phyloP scores from a whole-genome alignment of 805 yeast species.

The Metschnikowia continentalis region DNA sequence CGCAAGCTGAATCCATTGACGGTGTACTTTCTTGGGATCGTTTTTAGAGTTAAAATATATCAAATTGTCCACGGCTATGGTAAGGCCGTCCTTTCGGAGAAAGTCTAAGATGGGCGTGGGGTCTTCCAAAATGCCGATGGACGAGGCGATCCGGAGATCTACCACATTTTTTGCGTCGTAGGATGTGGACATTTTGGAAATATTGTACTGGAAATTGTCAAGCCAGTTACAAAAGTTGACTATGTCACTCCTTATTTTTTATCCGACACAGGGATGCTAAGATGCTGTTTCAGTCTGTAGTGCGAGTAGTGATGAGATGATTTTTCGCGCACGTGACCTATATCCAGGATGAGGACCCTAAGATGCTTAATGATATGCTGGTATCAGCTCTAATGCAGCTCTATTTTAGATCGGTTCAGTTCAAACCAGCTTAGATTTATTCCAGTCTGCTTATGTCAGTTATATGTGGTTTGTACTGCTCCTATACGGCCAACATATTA shows the following conservation, averaged over 20 bases:
- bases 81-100: constrained; percentile 25
- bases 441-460: too few relatives aligned
- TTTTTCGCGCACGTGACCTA: constrained; percentile 3
- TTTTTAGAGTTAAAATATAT: constrained; percentile 42
- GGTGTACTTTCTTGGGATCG: constrained; percentile 49
- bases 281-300: neutral
- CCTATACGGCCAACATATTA: too few relatives aligned
- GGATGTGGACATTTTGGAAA: neutral
- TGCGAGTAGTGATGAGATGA: neutral
- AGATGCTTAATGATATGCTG: too few relatives aligned
- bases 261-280: neutral
- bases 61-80: constrained; percentile 38
- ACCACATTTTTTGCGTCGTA: constrained; percentile 3
- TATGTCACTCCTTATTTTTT: neutral
- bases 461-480: too few relatives aligned
- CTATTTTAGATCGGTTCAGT: too few relatives aligned
- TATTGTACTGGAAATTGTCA: too few relatives aligned
- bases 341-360: too few relatives aligned
- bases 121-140: constrained; percentile 14
- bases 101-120: constrained; percentile 21
- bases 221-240: neutral
- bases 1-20: constrained; percentile 21
- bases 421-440: too few relatives aligned
- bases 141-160: constrained; percentile 9
- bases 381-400: too few relatives aligned